These are phyloP conservation scores for Pinus taeda DNA, from an alignment of 75 land plant species.

Conservation along the genomic window DNA sequence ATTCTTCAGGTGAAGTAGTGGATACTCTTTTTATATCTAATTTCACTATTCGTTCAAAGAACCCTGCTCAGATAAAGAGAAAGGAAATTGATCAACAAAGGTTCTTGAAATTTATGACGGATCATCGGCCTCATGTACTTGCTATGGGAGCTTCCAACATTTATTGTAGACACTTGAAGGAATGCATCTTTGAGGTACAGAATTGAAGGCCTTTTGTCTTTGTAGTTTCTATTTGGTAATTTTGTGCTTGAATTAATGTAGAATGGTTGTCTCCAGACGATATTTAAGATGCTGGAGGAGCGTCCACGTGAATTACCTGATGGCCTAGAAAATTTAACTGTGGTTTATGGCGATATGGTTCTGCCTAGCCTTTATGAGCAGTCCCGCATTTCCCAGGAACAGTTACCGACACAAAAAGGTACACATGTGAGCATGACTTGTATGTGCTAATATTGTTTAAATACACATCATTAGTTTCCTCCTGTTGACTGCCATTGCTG, in stretches of 20 bases:
- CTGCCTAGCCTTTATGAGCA: slow-evolving; percentile 84
- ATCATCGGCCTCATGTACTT: slow-evolving; percentile 84
- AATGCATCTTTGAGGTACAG: slow-evolving; percentile 78
- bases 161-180: slow-evolving; percentile 56
- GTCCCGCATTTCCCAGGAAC: slow-evolving; percentile 84
- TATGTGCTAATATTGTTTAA: neutral
- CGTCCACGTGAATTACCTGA: slow-evolving; percentile 82
- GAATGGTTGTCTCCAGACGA: slow-evolving; percentile 43
- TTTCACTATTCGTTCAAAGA: slow-evolving; percentile 60
- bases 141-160: slow-evolving; percentile 86
- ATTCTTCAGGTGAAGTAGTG: slow-evolving; percentile 81
- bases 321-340: slow-evolving; percentile 60
- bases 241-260: neutral
- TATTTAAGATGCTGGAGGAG: slow-evolving; percentile 85
- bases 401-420: slow-evolving; percentile 87
- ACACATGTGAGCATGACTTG: neutral
- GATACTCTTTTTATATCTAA: slow-evolving; percentile 77
- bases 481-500: no score
- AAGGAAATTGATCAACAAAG: slow-evolving; percentile 88
- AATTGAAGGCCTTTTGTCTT: neutral
- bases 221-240: neutral
- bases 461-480: no score
- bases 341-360: slow-evolving; percentile 82
- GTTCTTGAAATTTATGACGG: slow-evolving; percentile 81
- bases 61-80: slow-evolving; percentile 58